Percentiles rank a stretch among this genome's conserved stretches.
These are phyloP conservation scores for Paraglomus brasilianum DNA, from an alignment of 192 early-diverging fungal genomes.

Conservation along the genomic window DNA sequence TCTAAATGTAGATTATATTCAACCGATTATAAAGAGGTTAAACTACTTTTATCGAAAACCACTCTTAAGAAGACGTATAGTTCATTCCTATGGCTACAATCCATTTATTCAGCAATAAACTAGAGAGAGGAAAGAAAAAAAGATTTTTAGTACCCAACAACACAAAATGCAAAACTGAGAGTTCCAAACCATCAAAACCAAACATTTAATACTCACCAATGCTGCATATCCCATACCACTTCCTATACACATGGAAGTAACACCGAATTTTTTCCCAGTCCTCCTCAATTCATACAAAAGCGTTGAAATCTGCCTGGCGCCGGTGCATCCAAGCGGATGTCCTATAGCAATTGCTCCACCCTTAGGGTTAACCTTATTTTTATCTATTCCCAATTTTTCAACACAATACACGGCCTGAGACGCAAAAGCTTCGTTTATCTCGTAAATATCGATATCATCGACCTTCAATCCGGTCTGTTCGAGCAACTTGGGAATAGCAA, in stretches of 20 bases:
- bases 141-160: too few relatives aligned
- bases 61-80: too few relatives aligned
- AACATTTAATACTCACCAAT: too few relatives aligned
- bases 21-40: too few relatives aligned
- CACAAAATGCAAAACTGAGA: too few relatives aligned
- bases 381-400: constrained; percentile 81
- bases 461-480: constrained; percentile 74
- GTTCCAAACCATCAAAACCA: too few relatives aligned
- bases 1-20: too few relatives aligned
- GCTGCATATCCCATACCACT: constrained; percentile 43
- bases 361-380: constrained; percentile 96
- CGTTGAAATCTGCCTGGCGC: constrained; percentile 96
- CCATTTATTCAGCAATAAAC: too few relatives aligned
- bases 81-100: too few relatives aligned
- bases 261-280: constrained; percentile 35
- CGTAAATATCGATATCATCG: constrained; percentile 82
- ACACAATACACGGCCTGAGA: constrained; percentile 93
- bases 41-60: too few relatives aligned
- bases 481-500: constrained; percentile 87
- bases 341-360: constrained; percentile 98
- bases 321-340: constrained; percentile 91
- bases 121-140: too few relatives aligned
- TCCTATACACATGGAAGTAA: constrained; percentile 45
- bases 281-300: constrained; percentile 80
- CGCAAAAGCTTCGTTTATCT: constrained; percentile 99